These are phyloP conservation scores for Penicillium maclennaniae DNA, from an alignment of 495 filamentous ascomycete species.

Conservation along the genomic window DNA sequence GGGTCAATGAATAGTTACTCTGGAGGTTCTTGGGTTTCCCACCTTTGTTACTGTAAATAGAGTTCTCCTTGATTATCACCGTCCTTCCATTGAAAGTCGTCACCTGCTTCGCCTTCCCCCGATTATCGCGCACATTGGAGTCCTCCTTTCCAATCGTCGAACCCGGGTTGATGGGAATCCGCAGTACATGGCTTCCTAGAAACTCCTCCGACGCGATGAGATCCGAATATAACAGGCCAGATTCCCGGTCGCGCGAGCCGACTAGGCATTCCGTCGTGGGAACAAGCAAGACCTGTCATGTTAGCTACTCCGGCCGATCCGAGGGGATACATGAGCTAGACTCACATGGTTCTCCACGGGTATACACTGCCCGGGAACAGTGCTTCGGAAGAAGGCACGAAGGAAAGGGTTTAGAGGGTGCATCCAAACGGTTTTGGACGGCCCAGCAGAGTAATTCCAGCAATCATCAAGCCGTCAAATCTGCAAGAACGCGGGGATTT, in stretches of 20 bases:
- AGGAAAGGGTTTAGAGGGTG: conserved; percentile 99
- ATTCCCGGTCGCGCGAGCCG: conserved; percentile 84
- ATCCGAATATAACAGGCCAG: conserved; percentile 70
- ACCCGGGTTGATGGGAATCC: conserved; percentile 62
- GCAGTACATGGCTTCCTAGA: conserved; percentile 91
- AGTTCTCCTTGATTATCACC: conserved; percentile 90
- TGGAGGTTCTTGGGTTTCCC: conserved; percentile 8
- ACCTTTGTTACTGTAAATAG: conserved; percentile 97
- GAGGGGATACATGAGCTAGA: conserved; percentile 6
- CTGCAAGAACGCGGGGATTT: conserved; percentile 12
- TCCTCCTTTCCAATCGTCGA: conserved; percentile 58
- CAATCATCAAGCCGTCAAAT: conserved; percentile 44
- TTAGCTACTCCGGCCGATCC: conserved; percentile 17
- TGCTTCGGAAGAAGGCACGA: conserved; percentile 95
- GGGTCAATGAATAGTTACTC: conserved; percentile 14
- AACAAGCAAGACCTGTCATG: conserved; percentile 74
- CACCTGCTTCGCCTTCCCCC: conserved; percentile 90
- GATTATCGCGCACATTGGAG: conserved; percentile 77
- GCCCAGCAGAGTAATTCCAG: conserved; percentile 34
- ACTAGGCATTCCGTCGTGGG: conserved; percentile 88
- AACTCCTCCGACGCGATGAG: conserved; percentile 89
- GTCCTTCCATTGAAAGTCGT: conserved; percentile 89
- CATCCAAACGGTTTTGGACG: conserved; percentile 72
- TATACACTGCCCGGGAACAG: conserved; percentile 86
- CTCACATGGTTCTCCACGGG: conserved; percentile 85